phyloP scores from a whole-genome alignment of 352 stramenopile genomes.

The Phytophthora sojae region DNA sequence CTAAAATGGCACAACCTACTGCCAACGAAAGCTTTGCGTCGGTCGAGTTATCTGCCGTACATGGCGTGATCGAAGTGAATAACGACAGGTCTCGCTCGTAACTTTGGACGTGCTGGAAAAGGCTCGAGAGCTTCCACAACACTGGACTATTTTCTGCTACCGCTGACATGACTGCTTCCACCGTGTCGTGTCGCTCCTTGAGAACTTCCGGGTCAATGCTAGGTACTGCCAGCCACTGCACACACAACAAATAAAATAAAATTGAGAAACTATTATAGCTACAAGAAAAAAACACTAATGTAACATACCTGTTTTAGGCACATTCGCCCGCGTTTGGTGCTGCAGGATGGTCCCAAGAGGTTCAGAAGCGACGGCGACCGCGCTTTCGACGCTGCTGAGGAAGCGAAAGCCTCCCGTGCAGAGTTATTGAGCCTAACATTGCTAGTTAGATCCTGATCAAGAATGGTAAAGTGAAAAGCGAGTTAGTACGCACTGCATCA shows the following conservation, averaged over 20 bases:
- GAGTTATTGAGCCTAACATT: slow-evolving; percentile 20
- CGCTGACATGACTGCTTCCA: slow-evolving; percentile 25
- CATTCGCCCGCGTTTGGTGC: slow-evolving; percentile 28
- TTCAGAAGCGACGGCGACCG: slow-evolving; percentile 30
- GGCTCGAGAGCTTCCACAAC: slow-evolving; percentile 23
- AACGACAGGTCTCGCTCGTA: slow-evolving; percentile 30
- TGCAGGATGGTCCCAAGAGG: slow-evolving; percentile 34
- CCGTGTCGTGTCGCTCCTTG: slow-evolving; percentile 23
- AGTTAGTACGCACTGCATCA: slow-evolving; percentile 13
- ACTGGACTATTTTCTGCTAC: background rate
- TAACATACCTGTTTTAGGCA: slow-evolving; percentile 29
- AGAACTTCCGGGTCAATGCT: slow-evolving; percentile 25
- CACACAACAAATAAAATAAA: background rate
- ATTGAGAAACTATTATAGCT: no score
- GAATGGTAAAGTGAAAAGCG: background rate
- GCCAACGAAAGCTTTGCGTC: slow-evolving; percentile 17
- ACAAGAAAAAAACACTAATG: background rate
- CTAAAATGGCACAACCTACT: slow-evolving; percentile 3
- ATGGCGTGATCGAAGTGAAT: slow-evolving; percentile 7
- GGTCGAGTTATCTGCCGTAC: background rate
- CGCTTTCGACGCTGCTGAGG: slow-evolving; percentile 2
- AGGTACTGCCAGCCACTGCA: slow-evolving; percentile 37
- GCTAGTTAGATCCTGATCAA: no score
- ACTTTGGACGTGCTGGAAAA: slow-evolving; percentile 37
- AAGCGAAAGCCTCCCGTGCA: slow-evolving; percentile 27